Evolutionary conservation across 176 grass and related monocot genomes (phyloP), one percentile per base, ranked within the genome.

Genomic region (Eragrostis nindensis): DNA sequence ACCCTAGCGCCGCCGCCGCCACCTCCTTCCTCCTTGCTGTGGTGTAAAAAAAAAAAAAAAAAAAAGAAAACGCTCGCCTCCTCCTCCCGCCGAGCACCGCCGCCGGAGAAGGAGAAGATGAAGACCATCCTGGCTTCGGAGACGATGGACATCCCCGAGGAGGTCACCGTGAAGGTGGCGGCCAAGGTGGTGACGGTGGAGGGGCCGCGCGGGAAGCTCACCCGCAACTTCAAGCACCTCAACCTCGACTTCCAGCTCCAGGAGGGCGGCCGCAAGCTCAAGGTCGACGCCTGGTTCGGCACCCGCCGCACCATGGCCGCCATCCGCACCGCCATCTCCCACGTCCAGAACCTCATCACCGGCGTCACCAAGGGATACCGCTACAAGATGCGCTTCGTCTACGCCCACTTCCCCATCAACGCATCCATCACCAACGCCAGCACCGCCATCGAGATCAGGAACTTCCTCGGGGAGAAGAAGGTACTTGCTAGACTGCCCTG

Each of bases 341-440:
- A 97, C 80, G 83, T 94, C 69, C 85, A 92, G 85, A 97, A 94
- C 81, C 91, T 97, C 77, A 94, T 97, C 62, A 92, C 78, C 1
- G 91, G 87, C 10, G 91, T 97, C 62, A 88, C 89, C 87, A 94
- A 94, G 89, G 91, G 94, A 0, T 93, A 82, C 86, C 88, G 88
- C 64, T 97, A 93, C 77, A 91, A 93, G 81, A 97, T 93, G 90
- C 78, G 86, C 14, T 92, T 97, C 15, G 90, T 97, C 36, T 97
- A 93, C 19, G 90, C 94, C 11, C 94, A 97, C 57, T 97, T 93
- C 48, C 94, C 94, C 61, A 97, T 97, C 83, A 93, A 97, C 62
- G 84, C 91, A 0, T 89, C 88, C 83, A 97, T 91, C 86, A 79
- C 84, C 65, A 59, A 69, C 54, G 61, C 25, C 77, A 93, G 70